Evolutionary conservation across 2,329 filamentous ascomycete species (phyloP).

Genomic region (Zasmidium cellare): DNA sequence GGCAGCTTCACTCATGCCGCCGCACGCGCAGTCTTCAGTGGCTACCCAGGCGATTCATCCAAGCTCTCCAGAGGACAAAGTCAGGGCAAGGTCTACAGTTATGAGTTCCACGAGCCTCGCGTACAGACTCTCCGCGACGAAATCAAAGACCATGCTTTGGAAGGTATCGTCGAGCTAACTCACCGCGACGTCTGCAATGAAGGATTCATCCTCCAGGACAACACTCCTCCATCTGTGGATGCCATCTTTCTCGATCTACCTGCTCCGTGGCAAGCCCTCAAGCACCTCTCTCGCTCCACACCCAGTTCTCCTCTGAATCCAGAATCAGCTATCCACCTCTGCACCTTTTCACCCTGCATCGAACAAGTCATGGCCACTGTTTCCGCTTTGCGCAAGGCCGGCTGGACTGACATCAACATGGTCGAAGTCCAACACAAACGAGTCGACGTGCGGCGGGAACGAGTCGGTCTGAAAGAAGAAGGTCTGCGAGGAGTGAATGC

Average conservation of each 20-base stretch:
- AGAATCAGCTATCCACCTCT: slow-evolving; percentile 72
- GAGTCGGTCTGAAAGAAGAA: slow-evolving; percentile 71
- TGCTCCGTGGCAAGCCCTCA: slow-evolving; percentile 76
- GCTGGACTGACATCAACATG: slow-evolving; percentile 93
- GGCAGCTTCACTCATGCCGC: slow-evolving; percentile 83
- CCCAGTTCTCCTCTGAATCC: slow-evolving; percentile 64
- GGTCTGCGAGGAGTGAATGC: slow-evolving; percentile 66
- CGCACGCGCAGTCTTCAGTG: slow-evolving; percentile 73
- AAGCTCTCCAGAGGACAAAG: slow-evolving; percentile 32
- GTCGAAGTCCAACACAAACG: slow-evolving; percentile 80
- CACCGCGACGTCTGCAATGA: slow-evolving; percentile 77
- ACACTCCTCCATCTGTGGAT: slow-evolving; percentile 57
- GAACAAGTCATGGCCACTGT: slow-evolving; percentile 92
- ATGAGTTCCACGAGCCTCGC: slow-evolving; percentile 75
- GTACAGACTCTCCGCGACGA: slow-evolving; percentile 70
- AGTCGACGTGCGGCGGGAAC: slow-evolving; percentile 79
- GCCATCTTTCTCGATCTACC: slow-evolving; percentile 79
- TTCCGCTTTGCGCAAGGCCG: slow-evolving; percentile 72
- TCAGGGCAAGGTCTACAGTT: slow-evolving; percentile 73
- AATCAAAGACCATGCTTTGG: slow-evolving; percentile 66
- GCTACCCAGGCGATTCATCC: slow-evolving; percentile 48
- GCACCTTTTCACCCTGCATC: slow-evolving; percentile 95
- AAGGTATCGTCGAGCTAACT: slow-evolving; percentile 67
- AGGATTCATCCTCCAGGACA: slow-evolving; percentile 62
- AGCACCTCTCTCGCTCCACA: slow-evolving; percentile 64